Percentiles rank a stretch among this genome's conserved stretches.
Conservation (phyloP, 345 rosid genomes). For the Eucalyptus microcorys region DNA sequence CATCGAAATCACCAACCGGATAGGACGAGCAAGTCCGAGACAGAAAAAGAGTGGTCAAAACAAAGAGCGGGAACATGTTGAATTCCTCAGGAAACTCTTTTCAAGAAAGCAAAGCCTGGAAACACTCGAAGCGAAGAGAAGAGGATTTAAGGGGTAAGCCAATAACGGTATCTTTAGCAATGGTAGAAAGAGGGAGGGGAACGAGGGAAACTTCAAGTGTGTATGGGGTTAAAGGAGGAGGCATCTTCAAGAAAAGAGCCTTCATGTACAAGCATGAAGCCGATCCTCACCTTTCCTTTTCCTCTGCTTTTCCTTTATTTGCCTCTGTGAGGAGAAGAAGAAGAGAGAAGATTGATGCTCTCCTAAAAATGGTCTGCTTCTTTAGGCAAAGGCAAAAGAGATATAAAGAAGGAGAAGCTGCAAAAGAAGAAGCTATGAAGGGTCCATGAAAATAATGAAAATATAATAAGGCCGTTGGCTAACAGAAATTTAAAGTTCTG, state of each 20-base stretch:
- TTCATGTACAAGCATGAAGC: slow-evolving; percentile 49
- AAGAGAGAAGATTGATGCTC: not conserved
- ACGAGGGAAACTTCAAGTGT: slow-evolving; percentile 34
- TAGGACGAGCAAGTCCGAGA: slow-evolving; percentile 14
- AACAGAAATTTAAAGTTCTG: slow-evolving; percentile 42
- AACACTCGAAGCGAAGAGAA: slow-evolving; percentile 18
- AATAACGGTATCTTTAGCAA: slow-evolving; percentile 12
- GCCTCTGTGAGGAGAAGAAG: slow-evolving; percentile 12
- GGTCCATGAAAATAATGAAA: not conserved
- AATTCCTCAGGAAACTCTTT: not conserved
- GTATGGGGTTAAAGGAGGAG: not conserved
- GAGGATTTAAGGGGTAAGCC: slow-evolving; percentile 12
- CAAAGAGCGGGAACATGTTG: slow-evolving; percentile 41
- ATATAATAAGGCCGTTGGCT: slow-evolving; percentile 16
- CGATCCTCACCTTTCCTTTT: slow-evolving; percentile 25
- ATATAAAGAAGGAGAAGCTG: not conserved
- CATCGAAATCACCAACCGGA: slow-evolving; percentile 28
- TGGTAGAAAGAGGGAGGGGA: slow-evolving; percentile 33
- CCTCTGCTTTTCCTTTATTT: not conserved
- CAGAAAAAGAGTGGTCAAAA: slow-evolving; percentile 22
- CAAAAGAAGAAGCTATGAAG: not conserved
- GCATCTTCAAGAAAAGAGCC: slow-evolving; percentile 22
- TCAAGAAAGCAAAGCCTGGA: slow-evolving; percentile 22
- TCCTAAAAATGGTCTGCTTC: slow-evolving; percentile 1
- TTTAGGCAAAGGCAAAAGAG: slow-evolving; percentile 7